A percentile compares a stretch with the other conserved stretches of the same genome.
phyloP scores from a whole-genome alignment of 1,284 basidiomycete species.

The Leucoagaricus sp. region DNA sequence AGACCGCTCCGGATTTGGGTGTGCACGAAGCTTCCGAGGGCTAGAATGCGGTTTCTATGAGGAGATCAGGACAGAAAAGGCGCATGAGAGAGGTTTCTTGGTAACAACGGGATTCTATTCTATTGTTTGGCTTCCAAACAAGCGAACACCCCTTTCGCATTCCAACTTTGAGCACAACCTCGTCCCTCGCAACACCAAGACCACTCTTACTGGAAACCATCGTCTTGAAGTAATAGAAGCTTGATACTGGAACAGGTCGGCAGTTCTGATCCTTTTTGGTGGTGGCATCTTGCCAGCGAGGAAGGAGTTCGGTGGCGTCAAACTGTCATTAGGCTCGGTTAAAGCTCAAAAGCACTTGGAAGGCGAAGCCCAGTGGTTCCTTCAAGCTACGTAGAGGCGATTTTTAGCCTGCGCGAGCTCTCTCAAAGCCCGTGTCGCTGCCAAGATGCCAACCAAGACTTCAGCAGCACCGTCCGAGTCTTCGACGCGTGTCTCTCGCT shows the following conservation, averaged over 20 bases:
- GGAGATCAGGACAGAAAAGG: background rate
- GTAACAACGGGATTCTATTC: background rate
- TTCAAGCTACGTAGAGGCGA: background rate
- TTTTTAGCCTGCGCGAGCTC: background rate
- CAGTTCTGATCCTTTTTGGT: too few species aligned
- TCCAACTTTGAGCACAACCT: background rate
- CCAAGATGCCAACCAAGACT: slow-evolving; percentile 6
- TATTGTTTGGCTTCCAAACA: background rate
- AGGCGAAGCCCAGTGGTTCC: background rate
- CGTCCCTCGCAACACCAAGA: too few species aligned
- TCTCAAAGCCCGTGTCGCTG: background rate
- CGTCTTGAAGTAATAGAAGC: too few species aligned
- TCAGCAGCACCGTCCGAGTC: slow-evolving; percentile 25
- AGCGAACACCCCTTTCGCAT: background rate
- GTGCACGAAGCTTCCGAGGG: background rate
- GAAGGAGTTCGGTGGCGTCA: too few species aligned
- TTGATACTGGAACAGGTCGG: too few species aligned
- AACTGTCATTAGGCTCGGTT: too few species aligned
- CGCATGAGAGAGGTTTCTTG: background rate
- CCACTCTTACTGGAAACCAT: too few species aligned
- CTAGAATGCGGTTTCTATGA: background rate
- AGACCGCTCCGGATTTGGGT: background rate
- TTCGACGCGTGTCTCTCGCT: slow-evolving; percentile 29
- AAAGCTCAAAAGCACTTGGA: too few species aligned
- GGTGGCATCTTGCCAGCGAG: too few species aligned